These are phyloP conservation scores for Zygotorulaspora chibaensis DNA, from an alignment of 805 yeast species.

Conservation along the genomic window DNA sequence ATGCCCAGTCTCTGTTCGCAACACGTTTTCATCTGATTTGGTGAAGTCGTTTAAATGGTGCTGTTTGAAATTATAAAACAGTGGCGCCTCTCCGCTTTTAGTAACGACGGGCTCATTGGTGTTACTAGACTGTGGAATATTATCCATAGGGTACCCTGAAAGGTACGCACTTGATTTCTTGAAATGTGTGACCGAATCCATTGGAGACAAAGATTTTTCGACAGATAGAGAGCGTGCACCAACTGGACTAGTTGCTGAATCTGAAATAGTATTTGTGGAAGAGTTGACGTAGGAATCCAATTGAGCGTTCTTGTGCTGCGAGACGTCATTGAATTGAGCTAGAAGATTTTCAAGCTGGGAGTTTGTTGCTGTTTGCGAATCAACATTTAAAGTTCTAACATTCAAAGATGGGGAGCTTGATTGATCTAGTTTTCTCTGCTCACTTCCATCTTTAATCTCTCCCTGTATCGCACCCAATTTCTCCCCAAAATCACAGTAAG, in stretches of 20 bases:
- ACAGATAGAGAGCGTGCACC: constrained; percentile 5
- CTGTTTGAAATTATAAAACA: constrained; percentile 21
- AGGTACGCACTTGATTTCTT: constrained; percentile 36
- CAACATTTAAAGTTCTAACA: neutral
- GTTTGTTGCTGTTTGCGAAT: constrained; percentile 17
- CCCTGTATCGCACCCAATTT: too few species aligned
- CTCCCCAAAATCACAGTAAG: too few species aligned
- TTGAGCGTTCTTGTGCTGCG: constrained; percentile 25
- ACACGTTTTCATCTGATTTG: neutral
- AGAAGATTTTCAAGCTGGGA: constrained; percentile 30
- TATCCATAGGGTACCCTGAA: constrained; percentile 24
- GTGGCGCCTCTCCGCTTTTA: constrained; percentile 21
- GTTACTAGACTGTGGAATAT: constrained; percentile 6
- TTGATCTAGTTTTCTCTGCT: too few species aligned
- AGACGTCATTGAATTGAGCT: constrained; percentile 30
- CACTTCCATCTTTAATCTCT: too few species aligned
- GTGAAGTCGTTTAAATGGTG: constrained; percentile 4
- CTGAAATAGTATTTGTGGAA: constrained; percentile 5
- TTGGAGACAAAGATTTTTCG: constrained; percentile 2
- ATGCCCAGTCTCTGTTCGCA: neutral
- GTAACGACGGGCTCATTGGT: constrained; percentile 9
- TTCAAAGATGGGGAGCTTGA: too few species aligned
- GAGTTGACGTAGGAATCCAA: constrained; percentile 4
- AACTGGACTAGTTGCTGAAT: constrained; percentile 2
- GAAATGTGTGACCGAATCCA: constrained; percentile 3